Base-by-base conservation (phyloP, 345 rosid species). In the Salix caprea region DNA sequence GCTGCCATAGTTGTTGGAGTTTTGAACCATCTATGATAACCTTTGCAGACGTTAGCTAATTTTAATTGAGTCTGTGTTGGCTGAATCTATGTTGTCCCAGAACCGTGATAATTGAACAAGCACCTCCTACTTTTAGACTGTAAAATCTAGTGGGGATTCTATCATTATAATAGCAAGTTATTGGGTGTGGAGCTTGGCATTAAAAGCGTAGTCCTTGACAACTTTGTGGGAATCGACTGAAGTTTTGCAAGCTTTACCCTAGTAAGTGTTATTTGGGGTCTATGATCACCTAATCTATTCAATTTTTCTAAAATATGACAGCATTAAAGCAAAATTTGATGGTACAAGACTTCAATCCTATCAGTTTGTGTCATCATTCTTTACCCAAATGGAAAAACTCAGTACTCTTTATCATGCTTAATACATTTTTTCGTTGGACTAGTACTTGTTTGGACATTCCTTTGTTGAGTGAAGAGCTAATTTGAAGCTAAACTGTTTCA, bases 11-110 rank as follows among this genome's bases (percentile, higher is more conserved):
- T 48, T 67, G 34, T 34, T 48, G 44, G n/a, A 14, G 32, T 56
- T 46, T 16, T 50, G 21, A 72, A 48, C 48, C 52, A 62, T 62
- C 67, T 69, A 42, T n/a, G 61, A 67, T 65, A 76, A 52, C 60
- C 67, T n/a, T 30, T 65, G 68, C 24, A 54, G 71, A 67, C 54
- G 24, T 54, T 10, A 37, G 69, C 10, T 76, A 39, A 76, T 40
- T 64, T 77, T 19, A 36, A 42, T 71, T 52, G 54, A 26, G 40
- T 67, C 37, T 50, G 52, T 50, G 26, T 67, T 8, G 34, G 32
- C 37, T 54, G 48, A 23, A 37, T 24, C 14, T 65, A 37, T 48
- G 46, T n/a, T 28, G 23, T 50, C 48, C 26, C 21, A 28, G 54
- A 46, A 54, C 56, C 67, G 34, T 70, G 50, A 30, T 24, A 28